Percentiles rank a stretch among this genome's conserved stretches.
phyloP scores from a whole-genome alignment of 768 basidiomycete genomes.

The Vararia minispora region DNA sequence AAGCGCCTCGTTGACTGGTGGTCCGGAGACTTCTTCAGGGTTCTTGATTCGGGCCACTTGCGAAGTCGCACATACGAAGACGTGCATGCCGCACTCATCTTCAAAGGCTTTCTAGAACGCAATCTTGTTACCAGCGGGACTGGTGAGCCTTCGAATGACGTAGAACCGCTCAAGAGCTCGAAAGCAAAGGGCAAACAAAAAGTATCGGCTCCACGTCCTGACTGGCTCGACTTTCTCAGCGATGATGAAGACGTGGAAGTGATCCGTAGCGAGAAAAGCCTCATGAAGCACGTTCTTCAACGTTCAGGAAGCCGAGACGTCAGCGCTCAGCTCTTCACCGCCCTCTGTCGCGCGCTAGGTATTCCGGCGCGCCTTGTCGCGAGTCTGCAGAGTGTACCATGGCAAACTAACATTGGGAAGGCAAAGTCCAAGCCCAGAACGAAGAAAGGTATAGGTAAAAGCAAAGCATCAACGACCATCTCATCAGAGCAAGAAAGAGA shows the following conservation, averaged over 20 bases:
- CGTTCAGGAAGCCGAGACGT: slow-evolving; percentile 73
- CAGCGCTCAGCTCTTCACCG: slow-evolving; percentile 85
- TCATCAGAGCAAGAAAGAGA: slow-evolving; percentile 21
- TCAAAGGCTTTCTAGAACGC: slow-evolving; percentile 3
- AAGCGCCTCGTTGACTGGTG: slow-evolving; percentile 77
- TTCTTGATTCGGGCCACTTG: slow-evolving; percentile 53
- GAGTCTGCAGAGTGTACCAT: slow-evolving; percentile 87
- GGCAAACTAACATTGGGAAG: slow-evolving; percentile 62
- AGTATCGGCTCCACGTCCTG: neutral
- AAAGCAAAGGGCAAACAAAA: slow-evolving; percentile 12
- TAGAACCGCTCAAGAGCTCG: slow-evolving; percentile 16
- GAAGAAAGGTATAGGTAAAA: slow-evolving; percentile 29
- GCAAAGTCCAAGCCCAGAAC: slow-evolving; percentile 34
- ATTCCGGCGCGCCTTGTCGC: slow-evolving; percentile 83
- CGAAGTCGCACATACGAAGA: slow-evolving; percentile 70
- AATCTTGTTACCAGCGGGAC: too few species aligned
- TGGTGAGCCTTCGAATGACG: too few species aligned
- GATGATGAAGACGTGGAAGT: slow-evolving; percentile 44
- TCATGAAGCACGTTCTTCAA: slow-evolving; percentile 90
- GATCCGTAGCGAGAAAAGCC: slow-evolving; percentile 67
- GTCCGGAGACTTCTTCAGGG: slow-evolving; percentile 58
- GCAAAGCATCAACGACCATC: slow-evolving; percentile 13
- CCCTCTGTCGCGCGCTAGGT: slow-evolving; percentile 74
- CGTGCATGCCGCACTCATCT: slow-evolving; percentile 30
- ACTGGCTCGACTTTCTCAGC: slow-evolving; percentile 28